A percentile compares a stretch with the other conserved stretches of the same genome.
These are phyloP conservation scores for Pilatotrama ljubarskyi DNA, from an alignment of 768 basidiomycete genomes.

Conservation along the genomic window DNA sequence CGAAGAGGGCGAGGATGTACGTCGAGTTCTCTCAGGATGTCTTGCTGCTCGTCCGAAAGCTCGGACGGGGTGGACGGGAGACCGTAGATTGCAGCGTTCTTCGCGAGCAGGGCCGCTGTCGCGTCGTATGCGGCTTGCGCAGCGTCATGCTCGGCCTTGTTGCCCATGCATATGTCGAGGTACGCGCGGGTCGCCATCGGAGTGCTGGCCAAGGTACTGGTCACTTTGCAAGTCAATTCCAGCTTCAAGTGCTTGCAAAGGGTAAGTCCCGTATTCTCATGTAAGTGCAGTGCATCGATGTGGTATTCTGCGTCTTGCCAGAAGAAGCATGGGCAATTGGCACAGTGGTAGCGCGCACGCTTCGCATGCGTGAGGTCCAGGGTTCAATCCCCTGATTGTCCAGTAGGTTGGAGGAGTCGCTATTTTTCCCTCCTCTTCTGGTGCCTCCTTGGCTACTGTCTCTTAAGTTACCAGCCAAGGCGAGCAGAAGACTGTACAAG, in stretches of 20 bases:
- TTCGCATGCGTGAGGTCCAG: conserved; percentile 38
- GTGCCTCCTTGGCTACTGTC: neutral
- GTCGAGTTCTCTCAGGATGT: conserved; percentile 41
- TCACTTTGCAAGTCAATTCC: too few relatives aligned
- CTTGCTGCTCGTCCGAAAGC: conserved; percentile 44
- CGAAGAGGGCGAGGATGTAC: conserved; percentile 25
- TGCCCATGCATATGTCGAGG: conserved; percentile 47
- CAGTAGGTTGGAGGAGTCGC: too few relatives aligned
- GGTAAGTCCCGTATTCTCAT: too few relatives aligned
- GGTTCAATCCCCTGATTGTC: conserved; percentile 35
- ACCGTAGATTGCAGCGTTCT: conserved; percentile 43
- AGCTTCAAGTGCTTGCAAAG: too few relatives aligned
- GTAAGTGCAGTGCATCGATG: too few relatives aligned
- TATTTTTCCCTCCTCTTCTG: neutral
- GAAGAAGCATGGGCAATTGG: conserved; percentile 34
- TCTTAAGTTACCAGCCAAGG: too few relatives aligned
- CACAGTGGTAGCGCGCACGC: conserved; percentile 40
- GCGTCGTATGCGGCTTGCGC: conserved; percentile 34
- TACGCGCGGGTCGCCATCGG: conserved; percentile 21
- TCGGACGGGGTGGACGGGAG: conserved; percentile 40
- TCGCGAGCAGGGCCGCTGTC: conserved; percentile 36
- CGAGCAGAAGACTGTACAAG: too few relatives aligned
- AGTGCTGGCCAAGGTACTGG: too few relatives aligned
- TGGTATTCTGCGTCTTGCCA: too few relatives aligned
- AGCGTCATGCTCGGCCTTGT: conserved; percentile 30